Evolutionary conservation across 768 basidiomycete genomes (phyloP).

Genomic region (Nidula microcarpa): DNA sequence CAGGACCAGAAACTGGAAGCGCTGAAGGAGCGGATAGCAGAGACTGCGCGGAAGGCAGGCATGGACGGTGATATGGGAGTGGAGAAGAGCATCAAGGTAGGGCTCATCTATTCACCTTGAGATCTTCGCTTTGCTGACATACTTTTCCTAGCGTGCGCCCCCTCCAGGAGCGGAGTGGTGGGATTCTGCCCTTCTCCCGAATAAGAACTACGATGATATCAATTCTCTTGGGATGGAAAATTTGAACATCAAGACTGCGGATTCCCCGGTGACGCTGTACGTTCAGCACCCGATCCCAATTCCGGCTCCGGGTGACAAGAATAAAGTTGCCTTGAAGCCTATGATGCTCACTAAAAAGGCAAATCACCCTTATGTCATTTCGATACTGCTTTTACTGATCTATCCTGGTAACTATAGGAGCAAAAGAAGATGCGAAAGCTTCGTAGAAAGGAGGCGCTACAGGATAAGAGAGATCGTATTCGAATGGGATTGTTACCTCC

Average conservation of each 20-base stretch:
- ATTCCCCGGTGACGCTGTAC: constrained; percentile 84
- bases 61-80: constrained; percentile 90
- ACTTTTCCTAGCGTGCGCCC: constrained; percentile 56
- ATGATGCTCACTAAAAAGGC: constrained; percentile 93
- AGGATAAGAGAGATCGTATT: constrained; percentile 93
- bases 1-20: constrained; percentile 83
- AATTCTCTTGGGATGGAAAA: constrained; percentile 43
- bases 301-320: constrained; percentile 86
- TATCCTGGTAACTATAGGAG: constrained; percentile 46
- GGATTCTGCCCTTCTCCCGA: constrained; percentile 85
- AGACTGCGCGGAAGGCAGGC: constrained; percentile 90
- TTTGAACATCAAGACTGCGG: constrained; percentile 59
- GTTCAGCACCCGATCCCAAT: constrained; percentile 98
- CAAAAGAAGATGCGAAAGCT: constrained; percentile 97
- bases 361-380: not conserved
- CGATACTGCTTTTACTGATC: not conserved
- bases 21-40: constrained; percentile 89
- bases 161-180: constrained; percentile 97
- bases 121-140: not conserved
- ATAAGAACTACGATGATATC: constrained; percentile 77
- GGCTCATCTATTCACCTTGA: not conserved
- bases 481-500: constrained; percentile 96
- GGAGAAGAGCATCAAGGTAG: constrained; percentile 86
- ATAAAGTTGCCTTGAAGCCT: constrained; percentile 72
- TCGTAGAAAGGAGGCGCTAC: constrained; percentile 79